Base-by-base conservation (phyloP, 2,329 filamentous ascomycete species). In the Diaporthe sp. region DNA sequence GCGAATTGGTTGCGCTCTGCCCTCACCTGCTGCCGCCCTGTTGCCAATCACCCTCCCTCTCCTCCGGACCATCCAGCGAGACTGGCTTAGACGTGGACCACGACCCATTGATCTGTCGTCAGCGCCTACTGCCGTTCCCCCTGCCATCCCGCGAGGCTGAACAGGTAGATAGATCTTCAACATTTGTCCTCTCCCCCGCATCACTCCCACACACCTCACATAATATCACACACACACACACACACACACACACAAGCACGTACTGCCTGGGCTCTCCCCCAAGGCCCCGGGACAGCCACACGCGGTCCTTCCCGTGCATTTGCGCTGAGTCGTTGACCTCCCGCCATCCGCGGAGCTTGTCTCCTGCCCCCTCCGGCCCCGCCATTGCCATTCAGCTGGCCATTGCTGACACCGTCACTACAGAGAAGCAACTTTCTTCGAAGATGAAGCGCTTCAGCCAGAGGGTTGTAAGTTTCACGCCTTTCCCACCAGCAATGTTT, bases 381-480 rank as follows among this genome's bases (percentile, higher is more conserved):
- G 71, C 71, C 58, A 55, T 42, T 49, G 22, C 71, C 73, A 28
- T 65, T 55, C 57, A 74, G 61, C 61, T 46, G 44, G 51, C 68
- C 39, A 42, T 67, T 58, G 57, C 75, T 77, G 53, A 77, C 72
- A 19, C 70, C 60, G 61, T 74, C 60, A 60, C 72, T 71, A 65
- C 78, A 78, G 75, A 76, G 71, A 78, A 77, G 75, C 76, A 79
- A 71, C 74, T 78, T 76, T 81, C 81, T 79, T 86, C 85, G 86
- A 94, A 90, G 87, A 98, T 98, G 96, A 98, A 98, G 89, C 94
- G 95, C 85, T 98, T 98, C 87, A 94, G 95, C 87, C 95, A 98
- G 90, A 95, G 94, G 94, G 95, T 98, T 90, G 95, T 98, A 92
- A 90, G 94, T 92, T 77, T 78, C 78, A 77, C 79, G 77, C 78